These are phyloP conservation scores for Colletotrichum incanum DNA, from an alignment of 2,329 filamentous ascomycete species.

Conservation along the genomic window DNA sequence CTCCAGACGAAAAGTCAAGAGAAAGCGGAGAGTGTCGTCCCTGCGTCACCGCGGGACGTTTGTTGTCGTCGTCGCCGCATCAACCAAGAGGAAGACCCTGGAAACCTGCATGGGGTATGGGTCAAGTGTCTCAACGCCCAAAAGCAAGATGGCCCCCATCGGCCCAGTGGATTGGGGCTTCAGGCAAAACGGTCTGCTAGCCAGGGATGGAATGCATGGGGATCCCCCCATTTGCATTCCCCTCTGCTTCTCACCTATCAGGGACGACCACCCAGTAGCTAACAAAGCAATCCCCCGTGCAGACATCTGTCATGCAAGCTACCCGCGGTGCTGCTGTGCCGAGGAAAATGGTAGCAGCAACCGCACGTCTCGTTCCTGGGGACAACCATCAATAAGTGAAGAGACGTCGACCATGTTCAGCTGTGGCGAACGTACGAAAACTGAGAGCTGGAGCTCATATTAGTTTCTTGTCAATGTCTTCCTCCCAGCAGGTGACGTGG, in stretches of 20 bases:
- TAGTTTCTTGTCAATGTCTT: no score
- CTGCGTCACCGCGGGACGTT: conserved; percentile 30
- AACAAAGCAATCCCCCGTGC: conserved; percentile 31
- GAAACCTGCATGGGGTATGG: conserved; percentile 25
- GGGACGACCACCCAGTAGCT: conserved; percentile 22
- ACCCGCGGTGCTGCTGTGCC: conserved; percentile 6
- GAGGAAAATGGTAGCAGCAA: conserved; percentile 8
- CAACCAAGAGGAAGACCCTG: conserved; percentile 34
- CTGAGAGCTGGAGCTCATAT: no score
- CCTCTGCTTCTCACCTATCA: not conserved
- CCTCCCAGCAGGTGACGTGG: conserved; percentile 9
- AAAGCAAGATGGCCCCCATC: conserved; percentile 30
- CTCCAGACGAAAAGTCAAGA: conserved; percentile 16
- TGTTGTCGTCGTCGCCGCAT: conserved; percentile 31
- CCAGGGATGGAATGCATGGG: conserved; percentile 35
- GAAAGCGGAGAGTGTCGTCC: conserved; percentile 12
- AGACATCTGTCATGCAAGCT: conserved; percentile 35
- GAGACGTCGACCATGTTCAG: not conserved
- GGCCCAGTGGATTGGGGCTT: conserved; percentile 31
- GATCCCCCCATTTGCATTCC: conserved; percentile 13
- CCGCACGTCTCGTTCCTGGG: conserved; percentile 11
- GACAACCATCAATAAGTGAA: conserved; percentile 1
- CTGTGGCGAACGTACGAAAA: not conserved
- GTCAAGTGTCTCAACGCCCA: conserved; percentile 35
- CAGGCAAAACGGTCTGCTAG: conserved; percentile 29